Evolutionary conservation across 163 green algal genomes (phyloP).

Genomic region (Volvox carteri): DNA sequence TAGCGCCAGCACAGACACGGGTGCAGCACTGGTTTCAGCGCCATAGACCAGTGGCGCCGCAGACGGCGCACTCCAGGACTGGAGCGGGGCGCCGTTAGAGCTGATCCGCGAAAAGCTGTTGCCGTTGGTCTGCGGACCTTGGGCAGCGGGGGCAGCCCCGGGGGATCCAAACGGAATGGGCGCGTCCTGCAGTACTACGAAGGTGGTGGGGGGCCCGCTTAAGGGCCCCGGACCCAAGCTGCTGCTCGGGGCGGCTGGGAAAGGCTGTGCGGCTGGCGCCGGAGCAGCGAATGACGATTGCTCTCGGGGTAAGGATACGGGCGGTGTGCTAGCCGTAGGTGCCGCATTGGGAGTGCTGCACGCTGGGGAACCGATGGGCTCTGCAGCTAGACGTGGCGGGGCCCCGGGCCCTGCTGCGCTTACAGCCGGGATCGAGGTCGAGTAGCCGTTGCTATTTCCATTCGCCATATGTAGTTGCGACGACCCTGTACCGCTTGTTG

Average conservation of each 20-base stretch:
- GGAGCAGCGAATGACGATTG: not conserved
- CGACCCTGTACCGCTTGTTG: not conserved
- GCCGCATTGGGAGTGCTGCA: not conserved
- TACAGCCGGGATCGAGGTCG: not conserved
- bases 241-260: not conserved
- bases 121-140: not conserved
- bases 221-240: no score
- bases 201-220: not conserved
- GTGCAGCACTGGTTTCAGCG: no score
- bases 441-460: not conserved
- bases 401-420: no score
- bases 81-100: not conserved
- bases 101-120: slow-evolving; percentile 10
- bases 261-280: not conserved
- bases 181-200: slow-evolving; percentile 41
- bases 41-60: no score
- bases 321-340: not conserved
- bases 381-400: not conserved
- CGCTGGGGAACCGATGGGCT: not conserved
- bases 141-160: not conserved
- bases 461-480: not conserved
- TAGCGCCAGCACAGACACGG: no score
- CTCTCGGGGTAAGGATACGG: not conserved
- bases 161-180: slow-evolving; percentile 52
- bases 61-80: no score